Evolutionary conservation across 2,329 filamentous ascomycete species (phyloP).

Genomic region (Pseudogymnoascus pannorum): DNA sequence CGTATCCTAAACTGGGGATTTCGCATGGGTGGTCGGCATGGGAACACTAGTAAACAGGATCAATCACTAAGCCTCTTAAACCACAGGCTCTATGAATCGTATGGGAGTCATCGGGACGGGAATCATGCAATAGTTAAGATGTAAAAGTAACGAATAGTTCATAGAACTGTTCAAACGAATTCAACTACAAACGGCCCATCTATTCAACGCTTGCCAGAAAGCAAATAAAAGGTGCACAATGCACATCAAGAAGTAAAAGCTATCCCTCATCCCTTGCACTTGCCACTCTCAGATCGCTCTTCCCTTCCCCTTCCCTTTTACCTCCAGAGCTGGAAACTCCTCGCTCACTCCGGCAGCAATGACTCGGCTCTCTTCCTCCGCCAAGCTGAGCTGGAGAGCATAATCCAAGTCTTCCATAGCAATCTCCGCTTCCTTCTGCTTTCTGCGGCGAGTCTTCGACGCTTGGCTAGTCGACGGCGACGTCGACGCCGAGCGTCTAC

Average conservation of each 20-base stretch:
- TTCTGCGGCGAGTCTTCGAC: conserved; percentile 15
- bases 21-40: too few species aligned
- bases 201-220: background rate
- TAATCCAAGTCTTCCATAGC: conserved; percentile 49
- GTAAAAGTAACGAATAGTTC: too few species aligned
- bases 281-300: conserved; percentile 23
- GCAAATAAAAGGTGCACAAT: background rate
- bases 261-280: background rate
- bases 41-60: too few species aligned
- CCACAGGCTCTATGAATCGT: too few species aligned
- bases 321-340: conserved; percentile 35
- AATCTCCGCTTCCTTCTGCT: conserved; percentile 24
- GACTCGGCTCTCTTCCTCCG: conserved; percentile 39
- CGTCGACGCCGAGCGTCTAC: conserved; percentile 32
- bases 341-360: conserved; percentile 24
- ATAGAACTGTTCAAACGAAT: background rate
- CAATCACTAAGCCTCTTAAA: too few species aligned
- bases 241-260: conserved; percentile 3
- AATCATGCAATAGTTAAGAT: background rate
- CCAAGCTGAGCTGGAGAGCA: conserved; percentile 52
- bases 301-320: conserved; percentile 34
- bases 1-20: too few species aligned
- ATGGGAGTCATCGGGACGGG: too few species aligned
- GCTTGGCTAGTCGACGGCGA: conserved; percentile 31
- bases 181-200: background rate